phyloP scores from a whole-genome alignment of 2,329 filamentous ascomycete species.

The Ustilaginoidea virens region DNA sequence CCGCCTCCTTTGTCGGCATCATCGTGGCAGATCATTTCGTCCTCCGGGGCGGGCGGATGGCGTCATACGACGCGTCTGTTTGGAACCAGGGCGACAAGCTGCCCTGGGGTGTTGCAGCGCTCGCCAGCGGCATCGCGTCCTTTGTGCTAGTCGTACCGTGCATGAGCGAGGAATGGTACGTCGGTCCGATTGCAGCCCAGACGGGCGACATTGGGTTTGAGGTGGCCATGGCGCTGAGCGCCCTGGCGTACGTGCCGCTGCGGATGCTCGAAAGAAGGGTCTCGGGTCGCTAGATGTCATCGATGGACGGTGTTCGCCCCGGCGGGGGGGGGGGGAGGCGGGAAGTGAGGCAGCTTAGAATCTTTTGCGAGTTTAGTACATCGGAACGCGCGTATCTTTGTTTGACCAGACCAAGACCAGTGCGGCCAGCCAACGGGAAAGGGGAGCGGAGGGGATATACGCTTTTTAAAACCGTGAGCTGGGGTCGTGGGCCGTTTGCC shows the following conservation, averaged over 20 bases:
- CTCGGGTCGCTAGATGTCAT: conserved; percentile 2
- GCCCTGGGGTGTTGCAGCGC: conserved; percentile 30
- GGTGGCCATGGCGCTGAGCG: conserved; percentile 38
- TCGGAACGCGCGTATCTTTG: too few relatives aligned
- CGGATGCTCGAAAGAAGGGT: conserved; percentile 27
- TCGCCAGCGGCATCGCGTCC: conserved; percentile 28
- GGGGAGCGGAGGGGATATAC: too few relatives aligned
- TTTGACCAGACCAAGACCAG: too few relatives aligned
- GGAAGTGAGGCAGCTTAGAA: too few relatives aligned
- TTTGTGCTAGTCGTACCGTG: conserved; percentile 39
- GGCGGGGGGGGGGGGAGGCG: too few relatives aligned
- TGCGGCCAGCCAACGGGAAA: too few relatives aligned
- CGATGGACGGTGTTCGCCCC: too few relatives aligned
- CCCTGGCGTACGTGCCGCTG: conserved; percentile 30
- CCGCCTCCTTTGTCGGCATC: conserved; percentile 36
- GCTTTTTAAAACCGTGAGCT: too few relatives aligned
- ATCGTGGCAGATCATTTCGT: conserved; percentile 31
- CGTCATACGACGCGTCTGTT: conserved; percentile 27
- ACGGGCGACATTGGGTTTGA: conserved; percentile 54
- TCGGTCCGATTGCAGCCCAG: conserved; percentile 40
- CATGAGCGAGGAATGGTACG: conserved; percentile 46
- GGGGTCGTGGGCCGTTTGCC: too few relatives aligned
- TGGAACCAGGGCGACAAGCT: conserved; percentile 31
- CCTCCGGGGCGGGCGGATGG: conserved; percentile 28
- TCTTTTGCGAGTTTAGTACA: too few relatives aligned